phyloP scores from a whole-genome alignment of 805 yeast species.

The Clavispora vitiphila region DNA sequence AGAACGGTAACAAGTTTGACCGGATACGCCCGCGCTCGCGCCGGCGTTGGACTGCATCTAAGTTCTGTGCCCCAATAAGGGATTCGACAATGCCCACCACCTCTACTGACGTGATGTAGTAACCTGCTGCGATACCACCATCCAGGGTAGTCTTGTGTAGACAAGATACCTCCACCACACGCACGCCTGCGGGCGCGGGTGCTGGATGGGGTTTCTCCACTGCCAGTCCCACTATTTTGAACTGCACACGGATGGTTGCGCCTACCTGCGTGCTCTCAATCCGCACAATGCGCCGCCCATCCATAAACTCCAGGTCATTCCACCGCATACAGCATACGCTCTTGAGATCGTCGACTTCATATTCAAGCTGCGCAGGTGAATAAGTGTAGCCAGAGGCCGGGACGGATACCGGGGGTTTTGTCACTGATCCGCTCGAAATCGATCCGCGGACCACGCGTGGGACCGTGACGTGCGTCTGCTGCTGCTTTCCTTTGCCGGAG shows the following conservation, averaged over 20 bases:
- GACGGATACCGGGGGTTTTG: slow-evolving; percentile 48
- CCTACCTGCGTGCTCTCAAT: slow-evolving; percentile 51
- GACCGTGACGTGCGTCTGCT: not conserved
- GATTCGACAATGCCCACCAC: slow-evolving; percentile 62
- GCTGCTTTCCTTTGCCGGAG: not conserved
- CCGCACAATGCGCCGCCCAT: slow-evolving; percentile 53
- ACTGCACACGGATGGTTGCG: slow-evolving; percentile 42
- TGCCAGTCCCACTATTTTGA: slow-evolving; percentile 50
- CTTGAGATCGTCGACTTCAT: slow-evolving; percentile 41
- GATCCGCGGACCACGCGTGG: slow-evolving; percentile 41
- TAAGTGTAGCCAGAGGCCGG: slow-evolving; percentile 20
- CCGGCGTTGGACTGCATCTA: slow-evolving; percentile 48
- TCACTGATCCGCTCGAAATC: slow-evolving; percentile 53
- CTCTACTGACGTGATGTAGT: slow-evolving; percentile 62
- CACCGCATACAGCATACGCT: slow-evolving; percentile 51
- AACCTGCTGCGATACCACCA: slow-evolving; percentile 24
- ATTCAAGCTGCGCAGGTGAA: slow-evolving; percentile 46
- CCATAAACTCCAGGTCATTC: slow-evolving; percentile 41
- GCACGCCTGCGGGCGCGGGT: slow-evolving; percentile 36
- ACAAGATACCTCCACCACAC: slow-evolving; percentile 57
- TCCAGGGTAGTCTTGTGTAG: slow-evolving; percentile 25
- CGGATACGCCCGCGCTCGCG: slow-evolving; percentile 63
- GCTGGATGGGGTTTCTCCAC: slow-evolving; percentile 41
- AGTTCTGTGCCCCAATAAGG: slow-evolving; percentile 46
- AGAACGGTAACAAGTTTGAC: slow-evolving; percentile 61